Percentiles rank a stretch among this genome's conserved stretches.
Evolutionary conservation across 257 asterid species (phyloP).

Genomic region (Lithospermum erythrorhizon): DNA sequence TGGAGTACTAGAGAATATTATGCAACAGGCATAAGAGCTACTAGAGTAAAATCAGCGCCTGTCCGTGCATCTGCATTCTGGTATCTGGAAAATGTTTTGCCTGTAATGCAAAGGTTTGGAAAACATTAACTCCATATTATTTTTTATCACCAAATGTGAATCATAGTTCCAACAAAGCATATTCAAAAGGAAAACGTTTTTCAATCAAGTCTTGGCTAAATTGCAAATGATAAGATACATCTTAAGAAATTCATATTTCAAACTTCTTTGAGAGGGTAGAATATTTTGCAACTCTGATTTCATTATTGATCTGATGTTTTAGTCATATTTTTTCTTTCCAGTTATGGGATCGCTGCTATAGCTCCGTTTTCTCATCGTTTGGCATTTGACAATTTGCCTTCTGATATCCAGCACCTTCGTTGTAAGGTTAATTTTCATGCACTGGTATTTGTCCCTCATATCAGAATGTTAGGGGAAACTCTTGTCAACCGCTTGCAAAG

Average conservation of each 20-base stretch:
- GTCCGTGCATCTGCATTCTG: conserved; percentile 36
- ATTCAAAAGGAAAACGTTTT: not conserved
- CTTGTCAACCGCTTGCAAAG: conserved; percentile 25
- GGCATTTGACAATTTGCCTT: conserved; percentile 34
- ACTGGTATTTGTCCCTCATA: conserved; percentile 33
- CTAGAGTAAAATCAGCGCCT: conserved; percentile 38
- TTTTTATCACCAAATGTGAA: not conserved
- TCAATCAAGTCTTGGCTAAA: not conserved
- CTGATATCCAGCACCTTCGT: conserved; percentile 31
- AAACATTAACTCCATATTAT: not conserved
- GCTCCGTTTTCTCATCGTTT: conserved; percentile 43
- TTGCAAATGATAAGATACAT: not conserved
- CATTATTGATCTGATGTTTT: not conserved
- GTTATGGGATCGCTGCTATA: conserved; percentile 35
- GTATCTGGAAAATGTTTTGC: conserved; percentile 38
- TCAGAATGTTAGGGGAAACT: conserved; percentile 25
- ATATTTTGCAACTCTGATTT: not conserved
- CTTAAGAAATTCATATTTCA: not conserved
- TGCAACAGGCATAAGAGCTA: conserved; percentile 38
- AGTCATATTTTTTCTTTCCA: conserved; percentile 10
- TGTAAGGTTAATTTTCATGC: conserved; percentile 38
- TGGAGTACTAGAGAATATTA: conserved; percentile 43
- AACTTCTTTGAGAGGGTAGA: not conserved
- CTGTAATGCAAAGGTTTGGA: conserved; percentile 30
- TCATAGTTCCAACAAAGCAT: not conserved